Conservation (phyloP, 306 rosid species). For the Prunus mira region DNA sequence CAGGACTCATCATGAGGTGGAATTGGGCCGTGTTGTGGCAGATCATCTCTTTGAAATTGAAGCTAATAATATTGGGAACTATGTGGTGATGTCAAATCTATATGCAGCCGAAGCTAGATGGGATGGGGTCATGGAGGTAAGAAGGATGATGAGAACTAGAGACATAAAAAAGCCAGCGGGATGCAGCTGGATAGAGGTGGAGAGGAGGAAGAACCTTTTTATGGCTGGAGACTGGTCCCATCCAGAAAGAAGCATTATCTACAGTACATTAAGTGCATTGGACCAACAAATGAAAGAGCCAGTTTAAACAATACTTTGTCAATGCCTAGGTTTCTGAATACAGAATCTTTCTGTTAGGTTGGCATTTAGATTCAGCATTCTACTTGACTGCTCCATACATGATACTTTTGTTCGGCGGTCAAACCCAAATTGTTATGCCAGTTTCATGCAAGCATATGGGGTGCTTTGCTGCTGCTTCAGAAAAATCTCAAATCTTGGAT, state of each 20-base stretch:
- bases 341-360: background rate
- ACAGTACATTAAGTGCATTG: constrained; percentile 35
- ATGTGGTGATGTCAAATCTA: constrained; percentile 71
- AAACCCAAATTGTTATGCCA: too few relatives aligned
- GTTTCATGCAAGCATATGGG: too few relatives aligned
- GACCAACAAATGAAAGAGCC: constrained; percentile 46
- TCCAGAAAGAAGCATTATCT: constrained; percentile 64
- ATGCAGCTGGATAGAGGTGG: constrained; percentile 94
- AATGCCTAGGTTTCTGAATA: background rate
- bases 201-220: constrained; percentile 53
- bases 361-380: background rate
- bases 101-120: constrained; percentile 80
- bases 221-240: constrained; percentile 78
- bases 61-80: constrained; percentile 67
- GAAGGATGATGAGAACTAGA: constrained; percentile 60
- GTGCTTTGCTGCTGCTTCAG: too few relatives aligned
- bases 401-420: too few relatives aligned
- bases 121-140: constrained; percentile 69
- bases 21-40: constrained; percentile 64
- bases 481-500: too few relatives aligned
- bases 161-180: constrained; percentile 81
- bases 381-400: background rate
- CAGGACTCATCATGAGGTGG: constrained; percentile 68
- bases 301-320: background rate
- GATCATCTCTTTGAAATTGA: constrained; percentile 57